Conservation (phyloP, 140 eudicot species). For the Stevia rebaudiana region DNA sequence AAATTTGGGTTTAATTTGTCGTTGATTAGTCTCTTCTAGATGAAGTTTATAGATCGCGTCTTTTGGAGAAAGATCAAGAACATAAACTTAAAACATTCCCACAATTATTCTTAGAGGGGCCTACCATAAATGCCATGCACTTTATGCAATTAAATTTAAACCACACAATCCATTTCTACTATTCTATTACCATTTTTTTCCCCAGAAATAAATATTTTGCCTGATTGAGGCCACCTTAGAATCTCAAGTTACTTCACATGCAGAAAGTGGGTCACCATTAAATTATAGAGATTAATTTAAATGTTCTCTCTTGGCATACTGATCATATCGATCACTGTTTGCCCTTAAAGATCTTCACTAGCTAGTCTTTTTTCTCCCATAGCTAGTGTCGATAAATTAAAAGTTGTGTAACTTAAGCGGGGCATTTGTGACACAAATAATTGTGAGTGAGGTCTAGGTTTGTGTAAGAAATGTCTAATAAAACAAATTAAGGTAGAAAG, state of each 20-base stretch:
- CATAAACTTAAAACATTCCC: neutral
- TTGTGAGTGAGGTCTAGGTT: neutral
- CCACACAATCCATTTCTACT: slow-evolving; percentile 23
- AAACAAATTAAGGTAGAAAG: neutral
- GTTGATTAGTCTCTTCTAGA: slow-evolving; percentile 1
- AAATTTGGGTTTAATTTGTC: too few species aligned
- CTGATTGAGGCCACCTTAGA: slow-evolving; percentile 20
- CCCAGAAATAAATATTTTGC: slow-evolving; percentile 18
- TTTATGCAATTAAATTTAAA: slow-evolving; percentile 19
- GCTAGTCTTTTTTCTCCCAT: slow-evolving; percentile 2
- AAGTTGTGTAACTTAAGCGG: slow-evolving; percentile 3
- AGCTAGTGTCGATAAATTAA: neutral
- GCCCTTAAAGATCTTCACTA: slow-evolving; percentile 12
- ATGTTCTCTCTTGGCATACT: neutral
- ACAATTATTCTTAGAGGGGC: slow-evolving; percentile 18
- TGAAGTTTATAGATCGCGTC: neutral
- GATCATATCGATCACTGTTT: neutral
- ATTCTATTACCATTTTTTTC: slow-evolving; percentile 4
- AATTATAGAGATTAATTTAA: too few species aligned
- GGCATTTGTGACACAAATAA: neutral
- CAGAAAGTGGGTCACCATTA: slow-evolving; percentile 13
- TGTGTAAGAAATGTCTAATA: neutral
- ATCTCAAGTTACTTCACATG: slow-evolving; percentile 16
- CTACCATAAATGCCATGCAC: slow-evolving; percentile 17
- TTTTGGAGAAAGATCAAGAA: slow-evolving; percentile 9